These are phyloP conservation scores for Calonectria hongkongensis DNA, from an alignment of 2,329 filamentous ascomycete genomes.

Conservation along the genomic window DNA sequence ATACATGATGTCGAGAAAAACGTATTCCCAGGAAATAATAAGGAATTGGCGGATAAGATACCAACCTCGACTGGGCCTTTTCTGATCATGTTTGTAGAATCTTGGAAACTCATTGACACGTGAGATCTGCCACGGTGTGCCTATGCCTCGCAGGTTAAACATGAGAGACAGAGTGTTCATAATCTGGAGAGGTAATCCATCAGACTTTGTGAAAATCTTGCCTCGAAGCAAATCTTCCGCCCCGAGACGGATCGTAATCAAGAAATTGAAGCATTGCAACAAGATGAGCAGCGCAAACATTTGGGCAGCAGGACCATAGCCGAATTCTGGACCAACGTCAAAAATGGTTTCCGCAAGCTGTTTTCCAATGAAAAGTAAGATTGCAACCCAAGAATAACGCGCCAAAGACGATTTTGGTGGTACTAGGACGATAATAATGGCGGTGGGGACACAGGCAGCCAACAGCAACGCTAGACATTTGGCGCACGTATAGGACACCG, in stretches of 20 bases:
- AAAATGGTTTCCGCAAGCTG: background rate
- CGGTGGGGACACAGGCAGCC: background rate
- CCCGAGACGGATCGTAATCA: background rate
- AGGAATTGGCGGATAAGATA: background rate
- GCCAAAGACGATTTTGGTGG: background rate
- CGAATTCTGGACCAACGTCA: background rate
- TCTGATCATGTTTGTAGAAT: background rate
- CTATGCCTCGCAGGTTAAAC: constrained; percentile 6
- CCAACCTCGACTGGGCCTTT: background rate
- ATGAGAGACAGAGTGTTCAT: background rate
- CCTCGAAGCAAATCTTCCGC: background rate
- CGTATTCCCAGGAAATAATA: background rate
- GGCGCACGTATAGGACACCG: background rate
- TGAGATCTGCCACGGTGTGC: constrained; percentile 2
- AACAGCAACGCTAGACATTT: background rate
- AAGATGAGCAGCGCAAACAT: background rate
- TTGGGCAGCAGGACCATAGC: background rate
- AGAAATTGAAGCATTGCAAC: constrained; percentile 1
- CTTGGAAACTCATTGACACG: background rate
- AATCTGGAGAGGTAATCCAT: background rate
- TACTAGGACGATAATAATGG: background rate
- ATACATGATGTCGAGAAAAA: constrained; percentile 11
- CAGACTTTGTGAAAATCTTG: background rate
- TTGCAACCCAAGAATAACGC: constrained; percentile 5
- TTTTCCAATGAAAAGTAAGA: background rate